phyloP scores from a whole-genome alignment of 1,284 basidiomycete genomes.

The Hemileia vastatrix region DNA sequence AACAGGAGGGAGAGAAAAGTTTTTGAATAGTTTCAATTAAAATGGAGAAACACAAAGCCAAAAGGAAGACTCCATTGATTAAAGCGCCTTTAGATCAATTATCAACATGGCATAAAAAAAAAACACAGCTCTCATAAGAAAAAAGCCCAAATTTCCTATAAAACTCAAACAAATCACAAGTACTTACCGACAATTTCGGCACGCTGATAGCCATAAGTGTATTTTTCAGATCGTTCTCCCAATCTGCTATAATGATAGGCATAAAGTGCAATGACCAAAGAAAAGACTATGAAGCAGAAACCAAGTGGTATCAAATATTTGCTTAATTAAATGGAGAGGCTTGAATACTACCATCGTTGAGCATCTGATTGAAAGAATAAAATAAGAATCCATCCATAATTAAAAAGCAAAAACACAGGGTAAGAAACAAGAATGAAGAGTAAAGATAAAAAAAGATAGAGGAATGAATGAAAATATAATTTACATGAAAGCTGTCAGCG shows the following conservation, averaged over 20 bases:
- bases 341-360: constrained; percentile 22
- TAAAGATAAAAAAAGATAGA: not conserved
- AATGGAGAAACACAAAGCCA: constrained; percentile 93
- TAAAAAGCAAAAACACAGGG: not conserved
- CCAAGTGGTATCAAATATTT: not conserved
- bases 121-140: not conserved
- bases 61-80: constrained; percentile 90
- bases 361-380: constrained; percentile 18
- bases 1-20: not conserved
- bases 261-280: constrained; percentile 86
- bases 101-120: not conserved
- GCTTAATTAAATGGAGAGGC: constrained; percentile 24
- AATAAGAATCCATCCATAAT: constrained; percentile 1
- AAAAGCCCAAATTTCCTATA: not conserved
- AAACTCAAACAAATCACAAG: not conserved
- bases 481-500: constrained; percentile 95
- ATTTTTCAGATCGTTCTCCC: constrained; percentile 51
- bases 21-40: constrained; percentile 83
- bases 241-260: constrained; percentile 48
- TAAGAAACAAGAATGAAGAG: too few relatives aligned
- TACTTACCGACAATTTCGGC: constrained; percentile 85
- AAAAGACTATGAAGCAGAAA: constrained; percentile 72
- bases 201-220: constrained; percentile 93
- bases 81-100: constrained; percentile 50
- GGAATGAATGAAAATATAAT: constrained; percentile 31